Base-by-base conservation (phyloP, 1,284 basidiomycete species). In the Cryptococcus sp. region DNA sequence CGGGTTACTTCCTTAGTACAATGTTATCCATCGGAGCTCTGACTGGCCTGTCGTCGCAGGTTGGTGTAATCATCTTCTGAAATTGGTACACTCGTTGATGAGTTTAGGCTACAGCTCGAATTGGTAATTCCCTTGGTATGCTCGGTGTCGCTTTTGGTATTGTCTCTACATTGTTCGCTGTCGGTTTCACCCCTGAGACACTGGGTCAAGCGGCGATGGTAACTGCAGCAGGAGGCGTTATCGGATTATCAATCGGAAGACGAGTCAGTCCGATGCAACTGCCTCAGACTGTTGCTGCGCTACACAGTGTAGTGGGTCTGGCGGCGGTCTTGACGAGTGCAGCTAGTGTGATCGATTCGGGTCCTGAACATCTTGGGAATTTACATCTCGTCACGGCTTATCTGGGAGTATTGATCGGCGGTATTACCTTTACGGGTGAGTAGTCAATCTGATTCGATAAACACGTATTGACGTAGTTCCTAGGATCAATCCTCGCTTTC, bases 401-500 rank as follows among this genome's bases (percentile, higher is more conserved):
- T 71, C 80, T 91, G 34, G 89, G 89, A 15, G 86, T 91, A 33
- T 83, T 91, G 45, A 90, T 91, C 66, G 87, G 86, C 80, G 67
- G 60, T 71, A 61, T 74, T 44, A 61, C 58, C 13, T 65, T 62
- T 42, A 63, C 59, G 6, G 60, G 58, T 64, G 14, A 48, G 54
- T 52, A 41, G 44, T n/a, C 44, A 31, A 31, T 14, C 10, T 8
- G 30, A 2, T 46, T 13, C 44, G 8, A n/a, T 8, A 3, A 10
- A 23, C 13, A 10, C 23, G 23, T 1, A 11, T 46, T 46, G 44
- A 11, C 23, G 11, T 13, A 31, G 8, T 11, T n/a, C 66, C 87
- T 87, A 31, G 89, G 89, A 30, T 90, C 88, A 4, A 84, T 91
- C 52, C 87, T 91, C n/a, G 89, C 89, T 0, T 91, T 90, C 81